A percentile compares a stretch with the other conserved stretches of the same genome.
These are phyloP conservation scores for Fraxinus xanthoxyloides DNA, from an alignment of 305 asterid species.

Conservation along the genomic window DNA sequence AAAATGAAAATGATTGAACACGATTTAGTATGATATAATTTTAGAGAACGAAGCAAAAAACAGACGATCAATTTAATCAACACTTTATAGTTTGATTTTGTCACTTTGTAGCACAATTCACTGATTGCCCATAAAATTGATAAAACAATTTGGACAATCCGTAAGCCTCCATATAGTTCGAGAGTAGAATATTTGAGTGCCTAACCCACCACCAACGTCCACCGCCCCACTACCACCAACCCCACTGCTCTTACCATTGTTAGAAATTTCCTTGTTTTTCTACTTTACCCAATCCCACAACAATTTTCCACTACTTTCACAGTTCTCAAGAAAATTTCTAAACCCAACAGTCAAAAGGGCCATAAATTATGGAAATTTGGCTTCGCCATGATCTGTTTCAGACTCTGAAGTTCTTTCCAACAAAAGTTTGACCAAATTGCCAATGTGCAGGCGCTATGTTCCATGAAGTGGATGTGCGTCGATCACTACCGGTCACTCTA, in stretches of 20 bases:
- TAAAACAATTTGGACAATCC: background rate
- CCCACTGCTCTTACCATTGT: background rate
- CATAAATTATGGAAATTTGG: background rate
- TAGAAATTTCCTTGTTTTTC: no score
- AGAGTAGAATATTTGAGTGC: background rate
- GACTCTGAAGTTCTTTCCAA: slow-evolving; percentile 76
- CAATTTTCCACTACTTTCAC: background rate
- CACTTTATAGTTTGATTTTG: background rate
- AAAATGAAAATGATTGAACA: no score
- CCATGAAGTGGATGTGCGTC: slow-evolving; percentile 78
- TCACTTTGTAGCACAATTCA: background rate
- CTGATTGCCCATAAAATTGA: background rate
- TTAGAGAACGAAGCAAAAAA: no score
- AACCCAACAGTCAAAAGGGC: slow-evolving; percentile 23
- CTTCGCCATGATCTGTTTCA: slow-evolving; percentile 20
- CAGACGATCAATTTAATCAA: no score
- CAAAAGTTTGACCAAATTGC: slow-evolving; percentile 83
- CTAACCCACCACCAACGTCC: background rate
- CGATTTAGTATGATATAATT: background rate
- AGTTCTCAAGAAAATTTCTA: slow-evolving; percentile 29
- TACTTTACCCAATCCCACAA: background rate
- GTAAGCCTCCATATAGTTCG: background rate
- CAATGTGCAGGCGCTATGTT: slow-evolving; percentile 61
- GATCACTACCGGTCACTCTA: slow-evolving; percentile 59
- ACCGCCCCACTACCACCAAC: background rate